A percentile compares a stretch with the other conserved stretches of the same genome.
phyloP scores from a whole-genome alignment of 2,329 filamentous ascomycete genomes.

The Cladosporium sp. region DNA sequence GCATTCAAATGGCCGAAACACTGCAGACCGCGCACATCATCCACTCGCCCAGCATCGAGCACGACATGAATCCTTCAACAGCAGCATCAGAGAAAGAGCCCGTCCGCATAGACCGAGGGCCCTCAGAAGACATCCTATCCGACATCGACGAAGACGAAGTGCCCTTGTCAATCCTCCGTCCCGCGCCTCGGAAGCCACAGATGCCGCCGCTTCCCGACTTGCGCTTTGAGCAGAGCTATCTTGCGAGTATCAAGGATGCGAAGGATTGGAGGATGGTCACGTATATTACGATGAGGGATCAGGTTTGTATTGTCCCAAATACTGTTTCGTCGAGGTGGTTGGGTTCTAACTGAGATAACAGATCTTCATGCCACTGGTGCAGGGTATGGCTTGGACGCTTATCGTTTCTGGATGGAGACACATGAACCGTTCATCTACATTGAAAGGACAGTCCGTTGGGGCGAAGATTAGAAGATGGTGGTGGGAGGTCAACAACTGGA shows the following conservation, averaged over 20 bases:
- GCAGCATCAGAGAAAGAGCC: conserved; percentile 64
- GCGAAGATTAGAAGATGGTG: conserved; percentile 83
- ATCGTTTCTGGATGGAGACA: conserved; percentile 81
- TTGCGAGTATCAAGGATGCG: conserved; percentile 78
- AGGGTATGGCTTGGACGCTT: conserved; percentile 86
- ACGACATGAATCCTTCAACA: conserved; percentile 79
- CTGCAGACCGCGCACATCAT: conserved; percentile 79
- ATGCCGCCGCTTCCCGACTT: conserved; percentile 77
- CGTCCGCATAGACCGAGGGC: conserved; percentile 41
- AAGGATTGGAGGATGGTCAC: conserved; percentile 74
- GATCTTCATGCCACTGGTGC: conserved; percentile 80
- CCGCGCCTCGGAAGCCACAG: conserved; percentile 47
- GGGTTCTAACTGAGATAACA: conserved; percentile 34
- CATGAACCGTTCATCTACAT: conserved; percentile 75
- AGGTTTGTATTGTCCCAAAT: conserved; percentile 52
- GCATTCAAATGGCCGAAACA: conserved; percentile 64
- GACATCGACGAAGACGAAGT: conserved; percentile 61
- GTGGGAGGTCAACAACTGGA: conserved; percentile 93
- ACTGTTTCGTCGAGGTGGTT: neutral
- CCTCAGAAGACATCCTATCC: conserved; percentile 35
- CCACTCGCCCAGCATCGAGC: conserved; percentile 61
- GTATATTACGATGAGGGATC: conserved; percentile 83
- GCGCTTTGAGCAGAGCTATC: conserved; percentile 96
- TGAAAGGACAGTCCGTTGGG: conserved; percentile 72
- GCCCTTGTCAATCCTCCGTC: conserved; percentile 61